Evolutionary conservation across 176 grass and related monocot genomes (phyloP).

Genomic region (Juncus inflexus): DNA sequence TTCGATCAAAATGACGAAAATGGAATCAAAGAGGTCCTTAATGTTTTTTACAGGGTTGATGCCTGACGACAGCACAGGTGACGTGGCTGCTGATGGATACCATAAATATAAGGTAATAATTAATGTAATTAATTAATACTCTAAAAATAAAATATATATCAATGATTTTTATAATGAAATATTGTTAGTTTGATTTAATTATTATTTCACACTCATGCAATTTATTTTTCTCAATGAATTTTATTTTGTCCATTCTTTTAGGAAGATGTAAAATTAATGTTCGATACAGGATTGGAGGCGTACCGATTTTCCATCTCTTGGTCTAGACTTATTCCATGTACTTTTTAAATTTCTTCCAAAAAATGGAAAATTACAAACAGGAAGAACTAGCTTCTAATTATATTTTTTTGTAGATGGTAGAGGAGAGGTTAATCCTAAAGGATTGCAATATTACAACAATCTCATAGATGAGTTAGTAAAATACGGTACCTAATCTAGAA

Average conservation of each 20-base stretch:
- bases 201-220: no score
- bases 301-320: constrained; percentile 79
- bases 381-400: not conserved
- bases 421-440: constrained; percentile 58
- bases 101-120: constrained; percentile 55
- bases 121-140: no score
- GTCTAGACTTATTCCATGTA: constrained; percentile 68
- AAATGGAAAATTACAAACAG: not conserved
- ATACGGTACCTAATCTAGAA: constrained; percentile 27
- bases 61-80: constrained; percentile 48
- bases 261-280: constrained; percentile 63
- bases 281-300: constrained; percentile 49
- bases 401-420: constrained; percentile 42
- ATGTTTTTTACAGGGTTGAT: constrained; percentile 31
- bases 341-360: not conserved
- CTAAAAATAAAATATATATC: no score
- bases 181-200: no score
- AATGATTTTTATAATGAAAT: no score
- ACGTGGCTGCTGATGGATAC: constrained; percentile 50
- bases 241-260: constrained; percentile 20
- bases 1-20: not conserved
- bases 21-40: not conserved
- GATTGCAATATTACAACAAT: constrained; percentile 55
- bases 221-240: no score
- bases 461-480: constrained; percentile 53